Evolutionary conservation across 1,284 basidiomycete genomes (phyloP).

Genomic region (Moesziomyces globuligerus): DNA sequence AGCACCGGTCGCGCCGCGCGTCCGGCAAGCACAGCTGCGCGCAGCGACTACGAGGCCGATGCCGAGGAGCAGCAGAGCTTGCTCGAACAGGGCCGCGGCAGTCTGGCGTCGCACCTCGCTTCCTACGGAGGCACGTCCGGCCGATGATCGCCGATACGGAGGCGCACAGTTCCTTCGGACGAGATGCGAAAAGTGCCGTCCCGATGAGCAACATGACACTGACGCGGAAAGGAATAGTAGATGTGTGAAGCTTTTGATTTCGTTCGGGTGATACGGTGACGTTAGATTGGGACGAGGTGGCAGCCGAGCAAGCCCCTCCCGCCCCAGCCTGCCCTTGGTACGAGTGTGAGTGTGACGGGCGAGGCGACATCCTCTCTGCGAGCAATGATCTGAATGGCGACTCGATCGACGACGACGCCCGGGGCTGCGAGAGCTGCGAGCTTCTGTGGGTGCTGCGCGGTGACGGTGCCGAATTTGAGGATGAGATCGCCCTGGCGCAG

Average conservation of each 20-base stretch:
- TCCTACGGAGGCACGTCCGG: slow-evolving; percentile 25
- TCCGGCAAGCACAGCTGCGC: not conserved
- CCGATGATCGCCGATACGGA: slow-evolving; percentile 10
- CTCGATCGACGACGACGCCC: slow-evolving; percentile 31
- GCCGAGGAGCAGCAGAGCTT: slow-evolving; percentile 26
- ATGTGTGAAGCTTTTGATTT: no score
- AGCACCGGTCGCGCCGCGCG: slow-evolving; percentile 4
- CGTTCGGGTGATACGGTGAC: not conserved
- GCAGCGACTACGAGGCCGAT: not conserved
- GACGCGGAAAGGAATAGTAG: no score
- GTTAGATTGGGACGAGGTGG: slow-evolving; percentile 34
- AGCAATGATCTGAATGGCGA: slow-evolving; percentile 13
- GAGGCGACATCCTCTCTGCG: slow-evolving; percentile 2
- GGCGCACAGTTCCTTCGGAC: no score
- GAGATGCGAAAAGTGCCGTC: no score
- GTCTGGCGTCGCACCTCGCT: not conserved
- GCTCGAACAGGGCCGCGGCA: slow-evolving; percentile 27
- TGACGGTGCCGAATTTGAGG: slow-evolving; percentile 35
- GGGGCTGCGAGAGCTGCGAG: slow-evolving; percentile 40
- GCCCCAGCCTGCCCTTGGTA: slow-evolving; percentile 40
- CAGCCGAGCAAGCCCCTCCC: slow-evolving; percentile 52
- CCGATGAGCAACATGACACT: no score
- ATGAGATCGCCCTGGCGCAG: slow-evolving; percentile 32
- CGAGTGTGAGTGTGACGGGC: slow-evolving; percentile 11
- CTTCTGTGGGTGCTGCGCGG: slow-evolving; percentile 9